These are phyloP conservation scores for Lichina pygmaea DNA, from an alignment of 495 filamentous ascomycete species.

Conservation along the genomic window DNA sequence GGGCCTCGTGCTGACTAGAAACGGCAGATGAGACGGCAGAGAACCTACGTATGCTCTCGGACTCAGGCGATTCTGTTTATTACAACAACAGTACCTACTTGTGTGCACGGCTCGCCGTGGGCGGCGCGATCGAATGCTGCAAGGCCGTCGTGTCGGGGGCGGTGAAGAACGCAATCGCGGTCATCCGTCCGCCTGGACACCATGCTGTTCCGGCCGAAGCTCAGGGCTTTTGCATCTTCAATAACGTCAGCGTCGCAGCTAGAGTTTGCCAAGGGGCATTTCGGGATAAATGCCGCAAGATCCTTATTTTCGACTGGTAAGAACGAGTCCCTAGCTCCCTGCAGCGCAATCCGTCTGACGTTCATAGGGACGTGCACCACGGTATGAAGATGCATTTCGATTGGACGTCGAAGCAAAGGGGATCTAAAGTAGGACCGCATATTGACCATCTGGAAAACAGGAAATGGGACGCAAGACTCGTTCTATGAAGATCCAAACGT, in stretches of 20 bases:
- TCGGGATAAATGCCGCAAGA: slow-evolving; percentile 54
- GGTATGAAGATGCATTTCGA: slow-evolving; percentile 11
- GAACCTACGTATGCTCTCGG: no score
- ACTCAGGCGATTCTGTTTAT: slow-evolving; percentile 54
- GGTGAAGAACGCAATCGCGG: slow-evolving; percentile 82
- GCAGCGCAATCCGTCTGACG: not conserved
- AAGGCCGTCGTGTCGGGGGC: slow-evolving; percentile 49
- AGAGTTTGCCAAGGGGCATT: slow-evolving; percentile 54
- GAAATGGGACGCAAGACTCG: slow-evolving; percentile 90
- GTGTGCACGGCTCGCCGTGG: slow-evolving; percentile 64
- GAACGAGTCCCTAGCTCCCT: slow-evolving; percentile 13
- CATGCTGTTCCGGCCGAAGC: slow-evolving; percentile 66
- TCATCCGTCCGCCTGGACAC: slow-evolving; percentile 85
- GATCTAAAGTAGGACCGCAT: no score
- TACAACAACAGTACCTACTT: slow-evolving; percentile 57
- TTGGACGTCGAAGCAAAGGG: not conserved
- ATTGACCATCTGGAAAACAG: slow-evolving; percentile 14
- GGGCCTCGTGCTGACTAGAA: no score
- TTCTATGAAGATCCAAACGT: slow-evolving; percentile 90
- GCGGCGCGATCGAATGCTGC: slow-evolving; percentile 86
- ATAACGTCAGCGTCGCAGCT: slow-evolving; percentile 83
- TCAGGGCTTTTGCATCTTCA: slow-evolving; percentile 91
- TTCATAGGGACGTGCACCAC: slow-evolving; percentile 32
- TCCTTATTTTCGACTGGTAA: slow-evolving; percentile 89
- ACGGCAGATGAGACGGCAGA: no score